Percentiles rank a stretch among this genome's conserved stretches.
These are phyloP conservation scores for Paecilomyces dactylethromorphus DNA, from an alignment of 2,329 filamentous ascomycete genomes.

Conservation along the genomic window DNA sequence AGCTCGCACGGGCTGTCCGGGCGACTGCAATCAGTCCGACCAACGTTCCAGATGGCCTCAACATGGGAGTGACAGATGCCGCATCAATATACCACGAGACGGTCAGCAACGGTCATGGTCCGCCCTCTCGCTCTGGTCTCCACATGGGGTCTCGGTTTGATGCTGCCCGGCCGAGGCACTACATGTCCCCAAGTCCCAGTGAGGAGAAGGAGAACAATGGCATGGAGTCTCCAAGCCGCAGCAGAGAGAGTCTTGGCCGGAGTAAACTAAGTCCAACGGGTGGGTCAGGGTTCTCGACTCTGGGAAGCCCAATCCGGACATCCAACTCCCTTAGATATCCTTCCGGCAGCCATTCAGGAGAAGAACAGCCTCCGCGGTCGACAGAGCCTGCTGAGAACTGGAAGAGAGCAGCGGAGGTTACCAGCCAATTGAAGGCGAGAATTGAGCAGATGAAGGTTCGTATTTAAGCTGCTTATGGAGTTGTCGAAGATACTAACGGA, in stretches of 20 bases:
- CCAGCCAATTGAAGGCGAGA: constrained; percentile 90
- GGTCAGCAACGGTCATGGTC: constrained; percentile 19
- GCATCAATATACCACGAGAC: constrained; percentile 34
- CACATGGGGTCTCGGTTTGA: constrained; percentile 35
- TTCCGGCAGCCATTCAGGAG: constrained; percentile 31
- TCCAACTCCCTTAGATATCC: constrained; percentile 16
- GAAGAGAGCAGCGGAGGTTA: constrained; percentile 95
- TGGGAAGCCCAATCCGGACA: constrained; percentile 33
- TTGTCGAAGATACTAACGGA: neutral
- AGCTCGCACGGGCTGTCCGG: constrained; percentile 51
- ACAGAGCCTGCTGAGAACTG: constrained; percentile 75
- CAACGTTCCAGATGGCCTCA: constrained; percentile 47
- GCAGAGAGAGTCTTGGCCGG: constrained; percentile 26
- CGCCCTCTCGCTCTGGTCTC: constrained; percentile 24
- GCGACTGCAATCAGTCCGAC: constrained; percentile 33
- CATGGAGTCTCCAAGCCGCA: constrained; percentile 28
- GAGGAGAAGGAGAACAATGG: constrained; percentile 68
- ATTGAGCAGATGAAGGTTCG: constrained; percentile 94
- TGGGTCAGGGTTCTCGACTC: constrained; percentile 25
- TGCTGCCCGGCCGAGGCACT: constrained; percentile 34
- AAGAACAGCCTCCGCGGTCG: constrained; percentile 24
- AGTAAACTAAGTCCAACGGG: constrained; percentile 41
- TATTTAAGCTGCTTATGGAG: constrained; percentile 5
- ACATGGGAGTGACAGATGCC: constrained; percentile 45
- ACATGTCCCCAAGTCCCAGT: constrained; percentile 49